Evolutionary conservation across 2,329 filamentous ascomycete species (phyloP).

Genomic region (Colletotrichum phormii): DNA sequence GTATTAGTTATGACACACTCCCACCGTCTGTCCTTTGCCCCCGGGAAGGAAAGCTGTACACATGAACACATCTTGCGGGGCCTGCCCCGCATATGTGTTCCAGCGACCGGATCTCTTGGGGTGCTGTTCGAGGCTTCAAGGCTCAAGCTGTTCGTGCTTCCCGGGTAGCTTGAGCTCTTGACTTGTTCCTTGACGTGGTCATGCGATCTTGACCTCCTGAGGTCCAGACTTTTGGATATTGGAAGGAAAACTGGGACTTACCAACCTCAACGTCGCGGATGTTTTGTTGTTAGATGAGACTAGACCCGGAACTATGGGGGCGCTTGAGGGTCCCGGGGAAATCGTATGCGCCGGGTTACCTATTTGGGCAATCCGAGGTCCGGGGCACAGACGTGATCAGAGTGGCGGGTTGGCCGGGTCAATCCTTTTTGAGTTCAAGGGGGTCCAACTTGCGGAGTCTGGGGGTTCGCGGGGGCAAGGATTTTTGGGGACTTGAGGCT

Average conservation of each 20-base stretch:
- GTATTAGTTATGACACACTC: conserved; percentile 12
- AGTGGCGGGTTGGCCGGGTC: conserved; percentile 7
- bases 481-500: conserved; percentile 6
- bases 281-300: conserved; percentile 14
- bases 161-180: conserved; percentile 2
- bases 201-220: not conserved
- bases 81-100: not conserved
- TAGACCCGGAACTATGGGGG: conserved; percentile 1
- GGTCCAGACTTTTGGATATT: conserved; percentile 6
- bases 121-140: not conserved
- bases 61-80: not conserved
- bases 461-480: conserved; percentile 21
- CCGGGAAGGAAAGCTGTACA: not conserved
- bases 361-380: conserved; percentile 24
- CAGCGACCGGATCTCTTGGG: not conserved
- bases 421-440: conserved; percentile 4
- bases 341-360: conserved; percentile 31
- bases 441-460: conserved; percentile 9
- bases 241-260: conserved; percentile 1
- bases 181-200: not conserved
- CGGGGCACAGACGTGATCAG: not conserved
- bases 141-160: not conserved
- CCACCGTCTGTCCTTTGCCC: not conserved
- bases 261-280: conserved; percentile 6
- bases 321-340: conserved; percentile 3